These are phyloP conservation scores for Dioscorea zingiberensis DNA, from an alignment of 106 monocot genomes.

Conservation along the genomic window DNA sequence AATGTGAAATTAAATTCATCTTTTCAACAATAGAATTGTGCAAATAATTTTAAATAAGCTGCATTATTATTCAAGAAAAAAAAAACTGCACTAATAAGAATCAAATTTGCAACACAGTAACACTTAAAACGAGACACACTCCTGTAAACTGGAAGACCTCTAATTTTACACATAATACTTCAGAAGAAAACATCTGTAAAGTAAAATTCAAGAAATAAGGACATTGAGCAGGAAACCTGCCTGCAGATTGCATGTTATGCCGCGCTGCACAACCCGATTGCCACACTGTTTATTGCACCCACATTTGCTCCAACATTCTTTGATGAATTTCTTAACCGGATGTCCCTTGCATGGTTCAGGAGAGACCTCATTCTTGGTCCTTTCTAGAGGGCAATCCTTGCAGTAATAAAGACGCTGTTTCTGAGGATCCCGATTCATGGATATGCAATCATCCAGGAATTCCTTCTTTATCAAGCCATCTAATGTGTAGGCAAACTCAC, in stretches of 20 bases:
- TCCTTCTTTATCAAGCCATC: conserved; percentile 51
- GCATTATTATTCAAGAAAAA: no score
- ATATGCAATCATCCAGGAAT: conserved; percentile 62
- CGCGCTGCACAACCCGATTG: conserved; percentile 84
- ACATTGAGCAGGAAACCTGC: conserved; percentile 3
- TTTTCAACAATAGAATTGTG: no score
- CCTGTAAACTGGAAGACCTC: no score
- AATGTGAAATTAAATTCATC: no score
- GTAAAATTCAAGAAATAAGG: no score
- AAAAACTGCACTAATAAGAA: no score
- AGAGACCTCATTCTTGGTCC: conserved; percentile 43
- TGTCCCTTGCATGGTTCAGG: conserved; percentile 76
- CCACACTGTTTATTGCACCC: conserved; percentile 75
- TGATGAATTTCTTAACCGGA: conserved; percentile 57
- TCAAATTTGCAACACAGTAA: no score
- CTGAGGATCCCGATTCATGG: conserved; percentile 22
- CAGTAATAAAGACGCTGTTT: conserved; percentile 45
- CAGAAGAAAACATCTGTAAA: no score
- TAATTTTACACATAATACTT: no score
- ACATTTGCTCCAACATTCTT: conserved; percentile 95
- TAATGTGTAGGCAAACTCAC: conserved; percentile 67
- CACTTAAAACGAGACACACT: no score
- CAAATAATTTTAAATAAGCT: no score
- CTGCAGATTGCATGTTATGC: conserved; percentile 66
- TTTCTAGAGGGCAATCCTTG: conserved; percentile 70